These are phyloP conservation scores for Papiliotrema terrestris DNA, from an alignment of 1,284 basidiomycete species.

Conservation along the genomic window DNA sequence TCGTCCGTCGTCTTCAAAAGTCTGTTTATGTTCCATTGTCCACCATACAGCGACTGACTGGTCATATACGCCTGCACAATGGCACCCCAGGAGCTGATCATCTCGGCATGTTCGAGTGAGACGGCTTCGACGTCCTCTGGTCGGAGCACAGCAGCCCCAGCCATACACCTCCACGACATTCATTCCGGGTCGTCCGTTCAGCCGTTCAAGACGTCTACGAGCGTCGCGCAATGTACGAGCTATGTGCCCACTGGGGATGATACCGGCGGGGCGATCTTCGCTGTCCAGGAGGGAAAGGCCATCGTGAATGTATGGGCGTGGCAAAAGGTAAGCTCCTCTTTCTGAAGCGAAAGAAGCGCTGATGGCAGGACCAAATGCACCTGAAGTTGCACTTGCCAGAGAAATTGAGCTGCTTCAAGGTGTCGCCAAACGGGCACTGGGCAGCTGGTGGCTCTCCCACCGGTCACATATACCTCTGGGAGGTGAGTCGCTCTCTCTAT, in stretches of 20 bases:
- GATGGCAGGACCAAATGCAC: constrained; percentile 72
- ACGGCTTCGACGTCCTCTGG: constrained; percentile 19
- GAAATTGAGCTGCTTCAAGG: constrained; percentile 71
- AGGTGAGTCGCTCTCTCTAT: constrained; percentile 57
- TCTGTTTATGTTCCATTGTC: neutral
- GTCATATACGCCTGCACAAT: constrained; percentile 8
- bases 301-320: constrained; percentile 50
- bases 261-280: constrained; percentile 45
- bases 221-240: constrained; percentile 31
- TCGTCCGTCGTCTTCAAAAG: neutral
- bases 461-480: constrained; percentile 92
- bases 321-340: constrained; percentile 44
- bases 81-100: constrained; percentile 43
- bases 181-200: constrained; percentile 44
- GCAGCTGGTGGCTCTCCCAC: constrained; percentile 83
- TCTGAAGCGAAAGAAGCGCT: neutral
- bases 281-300: constrained; percentile 50
- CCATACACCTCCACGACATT: constrained; percentile 48
- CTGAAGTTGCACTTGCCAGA: constrained; percentile 86
- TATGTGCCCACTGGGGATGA: constrained; percentile 37
- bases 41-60: neutral
- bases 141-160: constrained; percentile 33
- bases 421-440: constrained; percentile 68
- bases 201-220: constrained; percentile 48
- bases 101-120: constrained; percentile 37